Conservation (phyloP, 2,329 filamentous ascomycete species). For the Penicillium crustosum region DNA sequence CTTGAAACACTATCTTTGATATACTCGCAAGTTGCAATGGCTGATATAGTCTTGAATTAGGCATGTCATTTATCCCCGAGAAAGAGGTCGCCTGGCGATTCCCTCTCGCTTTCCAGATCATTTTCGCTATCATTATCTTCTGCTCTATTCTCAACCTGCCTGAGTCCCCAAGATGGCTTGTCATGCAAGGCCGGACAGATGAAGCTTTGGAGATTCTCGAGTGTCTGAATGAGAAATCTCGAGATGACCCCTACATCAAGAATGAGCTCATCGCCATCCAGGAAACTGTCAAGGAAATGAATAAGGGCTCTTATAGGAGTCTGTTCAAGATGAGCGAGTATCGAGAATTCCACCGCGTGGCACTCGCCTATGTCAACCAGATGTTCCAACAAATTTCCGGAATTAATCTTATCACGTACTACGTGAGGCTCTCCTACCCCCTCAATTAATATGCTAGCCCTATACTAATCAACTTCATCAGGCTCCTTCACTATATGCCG, state of each 20-base stretch:
- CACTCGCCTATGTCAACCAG: constrained; percentile 55
- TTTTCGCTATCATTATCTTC: constrained; percentile 53
- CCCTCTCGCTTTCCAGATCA: constrained; percentile 56
- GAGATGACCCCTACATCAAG: constrained; percentile 44
- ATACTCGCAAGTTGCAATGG: neutral
- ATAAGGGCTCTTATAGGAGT: constrained; percentile 52
- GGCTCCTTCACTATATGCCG: constrained; percentile 22
- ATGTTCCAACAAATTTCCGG: constrained; percentile 50
- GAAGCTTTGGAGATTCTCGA: constrained; percentile 49
- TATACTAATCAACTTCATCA: constrained; percentile 3
- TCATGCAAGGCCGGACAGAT: constrained; percentile 55
- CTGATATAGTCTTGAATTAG: constrained; percentile 4
- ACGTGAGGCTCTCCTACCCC: constrained; percentile 17
- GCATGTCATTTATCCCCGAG: constrained; percentile 51
- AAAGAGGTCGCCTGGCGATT: constrained; percentile 51
- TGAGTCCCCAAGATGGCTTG: constrained; percentile 58
- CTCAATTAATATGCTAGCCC: rapidly evolving
- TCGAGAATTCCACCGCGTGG: constrained; percentile 54
- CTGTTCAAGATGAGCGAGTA: constrained; percentile 58
- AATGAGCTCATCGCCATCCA: constrained; percentile 51
- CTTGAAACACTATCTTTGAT: neutral
- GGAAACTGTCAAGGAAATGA: constrained; percentile 48
- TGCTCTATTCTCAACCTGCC: constrained; percentile 48
- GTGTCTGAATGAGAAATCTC: constrained; percentile 44
- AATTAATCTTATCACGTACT: constrained; percentile 44